Base-by-base conservation (phyloP, 2,329 filamentous ascomycete genomes). In the Ophiostoma pallidulum region DNA sequence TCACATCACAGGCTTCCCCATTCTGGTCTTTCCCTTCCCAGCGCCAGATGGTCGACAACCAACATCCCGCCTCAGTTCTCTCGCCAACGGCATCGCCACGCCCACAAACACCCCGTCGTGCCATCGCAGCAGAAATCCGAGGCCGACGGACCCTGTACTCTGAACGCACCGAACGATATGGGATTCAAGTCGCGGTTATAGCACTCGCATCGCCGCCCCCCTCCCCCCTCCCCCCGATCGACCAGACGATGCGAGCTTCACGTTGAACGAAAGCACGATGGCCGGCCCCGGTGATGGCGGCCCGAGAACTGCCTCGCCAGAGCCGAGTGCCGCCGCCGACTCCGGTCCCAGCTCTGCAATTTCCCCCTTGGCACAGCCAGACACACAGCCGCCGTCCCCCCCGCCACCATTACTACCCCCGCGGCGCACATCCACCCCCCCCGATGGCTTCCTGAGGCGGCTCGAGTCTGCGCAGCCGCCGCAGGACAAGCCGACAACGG, bases 401-500 rank as follows among this genome's bases (percentile, higher is more conserved):
- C 67, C 78, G 45, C 77, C 76, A n/a, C 73, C 76, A 24, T 69
- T 74, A 48, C 70, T 70, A 40, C 54, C 62, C 19, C 64, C 63
- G 22, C 65, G 42, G 20, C 35, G 42, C 2, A 32, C 20, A 8
- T 45, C 42, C 22, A 45, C 59, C 45, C 52, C 60, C 12, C 52
- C 60, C 12, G 46, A 41, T 29, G 35, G 19, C 18, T 36, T 39
- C 4, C 33, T 39, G 3, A 33, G 37, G 56, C 62, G 35, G 41
- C 64, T 66, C 52, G 62, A 74, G 51, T 9, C 66, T 39, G 57
- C 39, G 3, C 57, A 55, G 8, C 59, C 71, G 47, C 72, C 71
- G 47, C 72, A 69, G 53, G 80, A 84, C 2, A 80, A 79, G 50
- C 80, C 91, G 41, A 96, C 90, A 4, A 96, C 89, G 1, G 89